Base-by-base conservation (phyloP, 768 basidiomycete genomes). In the Exsudoporus frostii region DNA sequence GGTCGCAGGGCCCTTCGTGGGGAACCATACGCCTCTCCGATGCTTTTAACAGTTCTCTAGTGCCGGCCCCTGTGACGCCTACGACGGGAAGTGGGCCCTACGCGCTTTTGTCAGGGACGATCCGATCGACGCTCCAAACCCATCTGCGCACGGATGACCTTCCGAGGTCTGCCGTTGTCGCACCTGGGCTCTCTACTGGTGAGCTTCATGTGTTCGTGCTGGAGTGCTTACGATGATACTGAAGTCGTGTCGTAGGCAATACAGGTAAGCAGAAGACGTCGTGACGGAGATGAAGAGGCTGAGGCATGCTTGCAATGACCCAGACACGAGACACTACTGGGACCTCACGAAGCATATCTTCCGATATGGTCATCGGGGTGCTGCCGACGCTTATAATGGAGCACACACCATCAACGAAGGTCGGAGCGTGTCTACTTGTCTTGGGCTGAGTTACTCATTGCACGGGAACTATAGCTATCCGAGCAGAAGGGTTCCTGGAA, bases 301-400 rank as follows among this genome's bases (percentile, higher is more conserved):
- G 54, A 70, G 19, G 53, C 54, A 50, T 51, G 53, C 19, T 7
- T 51, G 33, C 41, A 19, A 50, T 48, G 46, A 46, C 38, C 2
- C 56, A 76, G 77, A 80, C 59, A 80, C 79, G 15, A 57, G 66
- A 38, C 67, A 68, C 45, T 78, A 79, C 47, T 78, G 77, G 78
- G 67, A 68, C 49, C 68, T 80, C 24, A 77, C 78, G 20, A 58
- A 56, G 32, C 71, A 78, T 55, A 79, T 79, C 51, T 77, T 77
- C 67, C 76, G 78, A 38, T 80, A 77, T 59, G 67, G 67, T 17
- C 75, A 75, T 57, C 52, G 55, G n/a, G 60, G 56, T 34, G 47
- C 30, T 20, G 22, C 33, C 30, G 64, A 62, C 45, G 73, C 64
- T 51, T 79, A 81, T 52, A 66, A 67, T 13, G 76, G 65, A 20